Base-by-base conservation (phyloP, 1,284 basidiomycete species). In the Abortiporus biennis region DNA sequence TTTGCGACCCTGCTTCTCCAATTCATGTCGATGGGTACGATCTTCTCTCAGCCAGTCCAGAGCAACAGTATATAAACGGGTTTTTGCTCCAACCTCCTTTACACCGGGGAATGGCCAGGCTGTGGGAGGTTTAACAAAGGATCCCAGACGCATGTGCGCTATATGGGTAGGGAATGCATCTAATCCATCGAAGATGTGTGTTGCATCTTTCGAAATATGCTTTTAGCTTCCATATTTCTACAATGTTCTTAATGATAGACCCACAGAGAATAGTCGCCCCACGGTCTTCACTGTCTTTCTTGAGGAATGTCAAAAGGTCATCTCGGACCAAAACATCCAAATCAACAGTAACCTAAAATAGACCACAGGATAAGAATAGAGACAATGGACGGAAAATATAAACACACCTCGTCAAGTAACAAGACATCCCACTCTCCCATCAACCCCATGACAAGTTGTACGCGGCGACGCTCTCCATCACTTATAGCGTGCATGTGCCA, bases 391-490 rank as follows among this genome's bases (percentile, higher is more conserved):
- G 32, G 16, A 20, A 19, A n/a, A 25, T 12, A 29, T 20, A 12
- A n/a, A 47, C 60, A 19, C 43, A 84, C 93, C 71, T 99, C 96
- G 57, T 99, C 95, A 6, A 99, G 76, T 3, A 99, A 70, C 3
- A 99, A 68, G 16, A 99, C 76, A 53, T 96, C 85, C 92, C 93
- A 99, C 25, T 90, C 85, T 19, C 76, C 76, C 96, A 99, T 99
- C 19, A 99, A 74, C 2, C 96, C 96, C 76, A 97, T 95, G 51
- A 90, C 92, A 19, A 99, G 80, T 64, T 99, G 96, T 3, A 99
- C 93, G 1, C 90, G 68, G 22, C 96, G 76, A 25, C 95, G 76
- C 67, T 99, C 96, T 33, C 96, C 96, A 59, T 99, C 96, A 13
- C 91, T 94, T 51, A 99, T 95, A 47, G 80, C 66, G 54, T 92